phyloP scores from a whole-genome alignment of 1,284 basidiomycete species.

The Peniophora sp. region DNA sequence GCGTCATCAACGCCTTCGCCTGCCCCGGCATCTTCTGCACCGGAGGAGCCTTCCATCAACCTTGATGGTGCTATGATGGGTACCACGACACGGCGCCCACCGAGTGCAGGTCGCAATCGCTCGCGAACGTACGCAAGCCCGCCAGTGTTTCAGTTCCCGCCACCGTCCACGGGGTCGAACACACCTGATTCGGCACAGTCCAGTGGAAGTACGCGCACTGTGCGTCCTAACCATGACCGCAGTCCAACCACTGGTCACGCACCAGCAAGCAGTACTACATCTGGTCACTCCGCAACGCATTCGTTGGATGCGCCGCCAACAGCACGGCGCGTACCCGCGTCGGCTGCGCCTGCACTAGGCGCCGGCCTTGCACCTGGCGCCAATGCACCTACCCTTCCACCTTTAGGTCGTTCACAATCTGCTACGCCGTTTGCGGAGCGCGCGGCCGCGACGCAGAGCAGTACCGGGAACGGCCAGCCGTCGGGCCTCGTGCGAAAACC shows the following conservation, averaged over 20 bases:
- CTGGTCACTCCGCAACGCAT: slow-evolving; percentile 39
- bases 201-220: not conserved
- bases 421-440: slow-evolving; percentile 36
- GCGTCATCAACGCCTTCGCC: slow-evolving; percentile 1
- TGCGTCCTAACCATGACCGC: too few relatives aligned
- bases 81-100: slow-evolving; percentile 13
- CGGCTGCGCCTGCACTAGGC: slow-evolving; percentile 16
- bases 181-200: not conserved
- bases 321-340: slow-evolving; percentile 21
- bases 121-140: slow-evolving; percentile 36
- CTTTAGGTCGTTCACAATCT: slow-evolving; percentile 41
- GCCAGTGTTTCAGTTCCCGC: slow-evolving; percentile 33
- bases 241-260: slow-evolving; percentile 13
- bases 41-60: slow-evolving; percentile 8
- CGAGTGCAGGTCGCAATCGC: slow-evolving; percentile 26
- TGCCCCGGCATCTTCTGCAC: slow-evolving; percentile 6
- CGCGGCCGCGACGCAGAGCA: not conserved
- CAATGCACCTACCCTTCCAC: slow-evolving; percentile 22
- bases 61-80: slow-evolving; percentile 14
- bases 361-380: too few relatives aligned
- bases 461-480: slow-evolving; percentile 13
- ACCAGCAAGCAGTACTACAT: slow-evolving; percentile 19
- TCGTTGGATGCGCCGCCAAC: slow-evolving; percentile 43
- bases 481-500: slow-evolving; percentile 23
- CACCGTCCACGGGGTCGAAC: slow-evolving; percentile 11